Evolutionary conservation across 768 basidiomycete species (phyloP).

Genomic region (Pleurotus ostreatus): DNA sequence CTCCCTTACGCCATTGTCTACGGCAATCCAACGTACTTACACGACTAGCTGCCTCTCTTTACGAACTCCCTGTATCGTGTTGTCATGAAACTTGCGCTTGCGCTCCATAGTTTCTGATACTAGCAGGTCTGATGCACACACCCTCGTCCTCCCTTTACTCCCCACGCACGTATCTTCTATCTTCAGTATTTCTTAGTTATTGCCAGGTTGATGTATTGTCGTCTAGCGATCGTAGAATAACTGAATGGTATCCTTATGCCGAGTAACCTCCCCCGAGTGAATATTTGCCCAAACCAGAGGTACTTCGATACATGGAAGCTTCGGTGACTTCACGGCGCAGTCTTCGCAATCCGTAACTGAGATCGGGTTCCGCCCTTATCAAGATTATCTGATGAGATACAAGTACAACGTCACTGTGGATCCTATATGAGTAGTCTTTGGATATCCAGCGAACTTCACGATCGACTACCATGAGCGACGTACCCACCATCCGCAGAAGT

Average conservation of each 20-base stretch:
- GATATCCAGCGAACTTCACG: neutral
- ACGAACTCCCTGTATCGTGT: constrained; percentile 1
- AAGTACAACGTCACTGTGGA: no score
- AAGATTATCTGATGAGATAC: no score
- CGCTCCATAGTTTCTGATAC: neutral
- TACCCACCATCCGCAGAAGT: constrained; percentile 50
- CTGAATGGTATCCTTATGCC: neutral
- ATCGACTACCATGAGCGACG: constrained; percentile 40
- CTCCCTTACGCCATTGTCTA: constrained; percentile 7
- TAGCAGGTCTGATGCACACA: neutral
- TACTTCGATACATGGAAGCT: no score
- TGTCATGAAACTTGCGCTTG: constrained; percentile 5
- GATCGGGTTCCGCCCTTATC: no score
- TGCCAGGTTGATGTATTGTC: constrained; percentile 6
- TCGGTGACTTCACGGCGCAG: no score
- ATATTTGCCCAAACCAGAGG: no score
- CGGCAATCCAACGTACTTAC: constrained; percentile 2
- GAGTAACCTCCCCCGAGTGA: neutral
- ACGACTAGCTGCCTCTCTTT: constrained; percentile 5
- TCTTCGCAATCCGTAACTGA: no score
- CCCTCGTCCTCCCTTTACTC: neutral
- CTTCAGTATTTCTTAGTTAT: constrained; percentile 1
- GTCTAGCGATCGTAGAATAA: constrained; percentile 3
- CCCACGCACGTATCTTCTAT: neutral
- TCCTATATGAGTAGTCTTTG: no score